Percentiles rank a stretch among this genome's conserved stretches.
These are phyloP conservation scores for Chrysosporium keratinophilum DNA, from an alignment of 2,329 filamentous ascomycete species.

Conservation along the genomic window DNA sequence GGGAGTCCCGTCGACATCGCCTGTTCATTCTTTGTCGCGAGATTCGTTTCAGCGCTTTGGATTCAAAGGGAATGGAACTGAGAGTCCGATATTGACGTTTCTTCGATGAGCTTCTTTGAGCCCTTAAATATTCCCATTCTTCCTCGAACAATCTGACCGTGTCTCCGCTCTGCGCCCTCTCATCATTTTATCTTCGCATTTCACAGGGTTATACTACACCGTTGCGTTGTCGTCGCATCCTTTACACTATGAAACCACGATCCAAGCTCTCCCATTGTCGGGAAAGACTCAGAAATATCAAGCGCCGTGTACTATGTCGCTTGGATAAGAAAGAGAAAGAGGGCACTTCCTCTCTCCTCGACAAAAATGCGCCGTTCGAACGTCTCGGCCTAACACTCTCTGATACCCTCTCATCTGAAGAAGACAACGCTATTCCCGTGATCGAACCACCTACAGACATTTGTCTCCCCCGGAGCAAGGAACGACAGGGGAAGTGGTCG, in stretches of 20 bases:
- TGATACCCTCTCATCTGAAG: background rate
- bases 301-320: background rate
- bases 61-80: no score
- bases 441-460: background rate
- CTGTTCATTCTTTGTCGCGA: background rate
- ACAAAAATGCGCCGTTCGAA: background rate
- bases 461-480: no score
- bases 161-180: background rate
- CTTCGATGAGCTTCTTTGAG: background rate
- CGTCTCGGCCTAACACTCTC: background rate
- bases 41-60: background rate
- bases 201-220: background rate
- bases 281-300: background rate
- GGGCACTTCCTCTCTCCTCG: background rate
- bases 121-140: background rate
- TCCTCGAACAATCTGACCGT: background rate
- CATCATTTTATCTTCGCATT: background rate
- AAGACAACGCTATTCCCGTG: background rate
- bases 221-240: no score
- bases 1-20: background rate
- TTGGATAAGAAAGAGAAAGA: background rate
- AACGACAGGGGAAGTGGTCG: no score
- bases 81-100: no score
- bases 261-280: background rate
- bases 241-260: background rate